Evolutionary conservation across 176 grass and related monocot genomes (phyloP).

Genomic region (Aegilops umbellulata): DNA sequence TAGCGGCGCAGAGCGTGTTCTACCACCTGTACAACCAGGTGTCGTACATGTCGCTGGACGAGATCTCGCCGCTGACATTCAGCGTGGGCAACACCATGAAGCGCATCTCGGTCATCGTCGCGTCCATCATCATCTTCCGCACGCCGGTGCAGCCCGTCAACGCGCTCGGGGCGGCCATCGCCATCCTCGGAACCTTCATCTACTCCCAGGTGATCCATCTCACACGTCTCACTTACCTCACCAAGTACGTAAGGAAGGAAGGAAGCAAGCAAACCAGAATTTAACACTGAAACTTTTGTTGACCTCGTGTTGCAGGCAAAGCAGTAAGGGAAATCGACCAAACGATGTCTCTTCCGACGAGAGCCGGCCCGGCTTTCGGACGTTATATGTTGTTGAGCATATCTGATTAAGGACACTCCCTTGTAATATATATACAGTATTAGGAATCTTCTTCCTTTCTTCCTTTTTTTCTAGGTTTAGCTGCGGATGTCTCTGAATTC

Average conservation of each 20-base stretch:
- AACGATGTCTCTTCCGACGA: neutral
- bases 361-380: slow-evolving; percentile 1
- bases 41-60: slow-evolving; percentile 94
- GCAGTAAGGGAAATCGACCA: neutral
- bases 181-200: slow-evolving; percentile 88
- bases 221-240: neutral
- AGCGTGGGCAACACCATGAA: slow-evolving; percentile 98
- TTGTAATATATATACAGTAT: slow-evolving; percentile 22
- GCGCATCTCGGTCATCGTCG: slow-evolving; percentile 87
- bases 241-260: too few species aligned
- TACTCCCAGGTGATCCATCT: slow-evolving; percentile 80
- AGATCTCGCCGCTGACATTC: slow-evolving; percentile 95
- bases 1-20: slow-evolving; percentile 94
- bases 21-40: slow-evolving; percentile 99
- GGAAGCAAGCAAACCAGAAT: neutral
- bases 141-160: slow-evolving; percentile 88
- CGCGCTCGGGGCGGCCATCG: slow-evolving; percentile 83
- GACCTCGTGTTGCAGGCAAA: slow-evolving; percentile 43
- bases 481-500: slow-evolving; percentile 8
- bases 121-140: slow-evolving; percentile 94
- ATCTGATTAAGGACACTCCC: neutral
- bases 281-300: neutral
- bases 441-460: slow-evolving; percentile 15
- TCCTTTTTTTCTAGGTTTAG: slow-evolving; percentile 21
- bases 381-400: slow-evolving; percentile 15